A percentile compares a stretch with the other conserved stretches of the same genome.
These are phyloP conservation scores for Pyrus hybrid DNA, from an alignment of 331 rosid species.

Conservation along the genomic window DNA sequence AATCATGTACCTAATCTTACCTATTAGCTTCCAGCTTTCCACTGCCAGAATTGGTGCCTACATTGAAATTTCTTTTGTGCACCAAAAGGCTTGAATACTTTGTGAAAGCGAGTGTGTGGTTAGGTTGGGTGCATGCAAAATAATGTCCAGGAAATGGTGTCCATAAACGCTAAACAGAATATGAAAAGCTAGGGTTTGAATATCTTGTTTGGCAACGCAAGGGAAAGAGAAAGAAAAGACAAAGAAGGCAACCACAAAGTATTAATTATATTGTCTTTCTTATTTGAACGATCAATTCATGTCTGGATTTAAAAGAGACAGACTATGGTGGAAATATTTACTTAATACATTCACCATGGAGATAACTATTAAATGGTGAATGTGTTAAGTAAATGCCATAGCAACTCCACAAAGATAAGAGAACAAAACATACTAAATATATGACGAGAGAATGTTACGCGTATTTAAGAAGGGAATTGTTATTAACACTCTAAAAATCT, in stretches of 20 bases:
- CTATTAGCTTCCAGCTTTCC: neutral
- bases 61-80: neutral
- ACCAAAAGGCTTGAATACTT: neutral
- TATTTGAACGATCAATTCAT: too few relatives aligned
- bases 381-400: too few relatives aligned
- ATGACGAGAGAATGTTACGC: neutral
- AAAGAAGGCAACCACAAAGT: neutral
- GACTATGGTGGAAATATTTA: neutral
- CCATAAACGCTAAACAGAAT: neutral
- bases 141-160: neutral
- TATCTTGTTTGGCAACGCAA: neutral
- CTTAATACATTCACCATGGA: too few relatives aligned
- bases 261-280: neutral
- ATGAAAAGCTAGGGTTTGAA: neutral
- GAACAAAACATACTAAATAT: neutral
- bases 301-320: too few relatives aligned
- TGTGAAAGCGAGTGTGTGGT: neutral
- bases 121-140: neutral
- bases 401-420: neutral
- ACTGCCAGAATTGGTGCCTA: neutral
- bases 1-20: neutral
- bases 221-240: neutral
- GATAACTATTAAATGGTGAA: too few relatives aligned
- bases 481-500: too few relatives aligned
- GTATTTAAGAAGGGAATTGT: too few relatives aligned